These are phyloP conservation scores for Paraphoma sp. DNA, from an alignment of 2,329 filamentous ascomycete species.

Conservation along the genomic window DNA sequence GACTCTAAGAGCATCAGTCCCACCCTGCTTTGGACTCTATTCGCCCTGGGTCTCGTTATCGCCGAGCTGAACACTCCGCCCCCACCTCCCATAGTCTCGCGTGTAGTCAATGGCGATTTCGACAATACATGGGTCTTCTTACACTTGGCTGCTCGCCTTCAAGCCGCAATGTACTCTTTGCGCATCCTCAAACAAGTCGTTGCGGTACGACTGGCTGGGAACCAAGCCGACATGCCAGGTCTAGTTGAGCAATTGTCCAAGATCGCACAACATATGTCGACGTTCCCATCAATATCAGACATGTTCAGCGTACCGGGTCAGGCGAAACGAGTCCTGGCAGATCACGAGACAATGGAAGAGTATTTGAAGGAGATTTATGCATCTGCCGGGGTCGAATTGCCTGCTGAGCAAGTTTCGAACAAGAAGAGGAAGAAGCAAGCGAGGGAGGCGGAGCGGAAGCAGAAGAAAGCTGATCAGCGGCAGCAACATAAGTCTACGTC, in stretches of 20 bases:
- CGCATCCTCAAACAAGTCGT: constrained; percentile 51
- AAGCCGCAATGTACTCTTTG: constrained; percentile 53
- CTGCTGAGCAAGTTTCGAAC: constrained; percentile 19
- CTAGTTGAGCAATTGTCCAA: constrained; percentile 3
- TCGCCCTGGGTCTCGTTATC: constrained; percentile 31
- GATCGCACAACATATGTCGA: constrained; percentile 23
- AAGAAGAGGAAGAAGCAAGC: constrained; percentile 33
- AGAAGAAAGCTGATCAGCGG: constrained; percentile 25
- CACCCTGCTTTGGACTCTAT: constrained; percentile 32
- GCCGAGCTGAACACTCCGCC: constrained; percentile 28
- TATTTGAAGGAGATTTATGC: constrained; percentile 37
- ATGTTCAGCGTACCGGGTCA: constrained; percentile 37
- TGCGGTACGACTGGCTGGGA: constrained; percentile 23
- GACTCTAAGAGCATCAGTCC: constrained; percentile 10
- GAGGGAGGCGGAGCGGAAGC: constrained; percentile 37
- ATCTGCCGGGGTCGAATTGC: constrained; percentile 28
- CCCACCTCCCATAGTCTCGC: constrained; percentile 16
- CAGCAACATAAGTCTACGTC: constrained; percentile 5
- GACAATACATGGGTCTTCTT: constrained; percentile 47
- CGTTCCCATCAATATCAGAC: constrained; percentile 31
- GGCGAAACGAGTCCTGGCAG: constrained; percentile 12
- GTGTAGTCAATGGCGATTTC: constrained; percentile 37
- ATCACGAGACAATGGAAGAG: constrained; percentile 20
- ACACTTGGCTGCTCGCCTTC: constrained; percentile 49
- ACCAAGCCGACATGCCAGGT: neutral